phyloP scores from a whole-genome alignment of 257 asterid genomes.

The Salvia splendens region DNA sequence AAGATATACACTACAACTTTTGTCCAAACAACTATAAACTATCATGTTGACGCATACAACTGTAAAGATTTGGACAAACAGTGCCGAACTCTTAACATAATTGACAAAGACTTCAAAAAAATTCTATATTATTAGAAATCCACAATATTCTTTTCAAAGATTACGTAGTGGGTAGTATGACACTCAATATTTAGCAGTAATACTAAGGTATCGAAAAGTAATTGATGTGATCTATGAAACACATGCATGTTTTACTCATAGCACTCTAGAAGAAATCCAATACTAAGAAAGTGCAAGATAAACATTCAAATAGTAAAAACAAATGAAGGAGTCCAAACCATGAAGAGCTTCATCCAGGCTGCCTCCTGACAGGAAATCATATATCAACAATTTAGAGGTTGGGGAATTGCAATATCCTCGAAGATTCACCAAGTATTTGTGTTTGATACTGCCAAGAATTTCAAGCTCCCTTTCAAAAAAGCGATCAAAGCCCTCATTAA shows the following conservation, averaged over 20 bases:
- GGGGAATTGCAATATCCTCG: constrained; percentile 95
- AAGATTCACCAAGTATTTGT: constrained; percentile 78
- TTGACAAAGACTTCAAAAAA: constrained; percentile 3
- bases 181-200: constrained; percentile 7
- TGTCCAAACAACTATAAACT: not conserved
- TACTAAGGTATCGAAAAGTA: not conserved
- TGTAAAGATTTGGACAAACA: too few relatives aligned
- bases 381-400: constrained; percentile 73
- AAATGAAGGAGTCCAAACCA: constrained; percentile 46
- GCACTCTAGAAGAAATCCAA: constrained; percentile 8
- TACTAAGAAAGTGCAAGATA: constrained; percentile 12
- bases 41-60: too few relatives aligned
- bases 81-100: not conserved
- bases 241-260: constrained; percentile 20
- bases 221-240: constrained; percentile 12
- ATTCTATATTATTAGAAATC: not conserved
- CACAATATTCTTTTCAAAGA: constrained; percentile 13
- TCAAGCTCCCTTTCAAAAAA: constrained; percentile 93
- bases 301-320: constrained; percentile 5
- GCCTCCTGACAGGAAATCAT: constrained; percentile 86
- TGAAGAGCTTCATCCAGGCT: constrained; percentile 91
- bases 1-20: not conserved
- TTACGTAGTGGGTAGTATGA: constrained; percentile 15
- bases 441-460: constrained; percentile 93
- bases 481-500: constrained; percentile 85